Base-by-base conservation (phyloP, 768 basidiomycete genomes). In the Dioszegia aurantiaca region DNA sequence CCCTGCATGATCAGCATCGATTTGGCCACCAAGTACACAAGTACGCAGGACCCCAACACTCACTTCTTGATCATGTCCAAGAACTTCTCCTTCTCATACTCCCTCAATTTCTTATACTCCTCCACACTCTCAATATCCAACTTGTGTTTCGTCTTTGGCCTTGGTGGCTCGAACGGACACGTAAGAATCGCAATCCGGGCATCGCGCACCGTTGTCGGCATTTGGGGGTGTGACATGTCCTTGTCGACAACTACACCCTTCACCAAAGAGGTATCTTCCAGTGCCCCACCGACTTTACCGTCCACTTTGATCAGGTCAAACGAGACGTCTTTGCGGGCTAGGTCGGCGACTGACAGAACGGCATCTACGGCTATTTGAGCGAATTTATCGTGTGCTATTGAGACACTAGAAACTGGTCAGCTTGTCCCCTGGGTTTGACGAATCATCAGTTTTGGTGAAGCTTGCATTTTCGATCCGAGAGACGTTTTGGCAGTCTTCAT, bases 231-330 rank as follows among this genome's bases (percentile, higher is more conserved):
- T 12, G 92, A 97, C 88, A 99, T 94, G 79, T 99, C 94, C 79
- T 99, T 99, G 85, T 99, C 95, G 75, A 99, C 84, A 68, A 99
- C 89, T 41, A 99, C 95, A 67, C 95, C 95, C 69, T 88, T 88
- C 80, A 99, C 94, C 67, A 99, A 83, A 41, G 84, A 85, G 6
- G 90, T 98, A 79, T 99, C 95, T 9, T 89, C 90, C 37, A 99
- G 83, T 10, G 92, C 90, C 37, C 95, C 95, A 44, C 95, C 95
- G 63, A 98, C 94, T 80, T 98, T 98, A 72, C 94, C 94, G 66
- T 95, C 90, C 14, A 98, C 94, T 78, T 99, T 98, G 83, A 98
- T 98, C 62, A 98, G 82, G 79, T 99, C 95, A 75, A 99, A 98
- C 45, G 87, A 86, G 12, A 99, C 93, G 75, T 99, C 95, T 53